phyloP scores from a whole-genome alignment of 495 filamentous ascomycete species.

The Gamarada debralockiae region DNA sequence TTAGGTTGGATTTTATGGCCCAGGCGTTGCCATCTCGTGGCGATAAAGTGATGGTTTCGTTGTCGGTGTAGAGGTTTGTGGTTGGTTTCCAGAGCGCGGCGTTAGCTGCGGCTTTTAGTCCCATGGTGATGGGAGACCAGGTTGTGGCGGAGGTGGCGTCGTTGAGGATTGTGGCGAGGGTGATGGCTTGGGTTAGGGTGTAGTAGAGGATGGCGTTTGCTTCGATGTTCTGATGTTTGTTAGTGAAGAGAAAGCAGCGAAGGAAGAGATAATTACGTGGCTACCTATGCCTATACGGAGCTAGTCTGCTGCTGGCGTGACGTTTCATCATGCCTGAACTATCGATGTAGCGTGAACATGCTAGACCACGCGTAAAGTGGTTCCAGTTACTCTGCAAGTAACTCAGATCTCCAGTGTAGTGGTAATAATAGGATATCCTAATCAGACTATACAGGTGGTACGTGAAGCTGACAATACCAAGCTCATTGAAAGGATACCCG shows the following conservation, averaged over 20 bases:
- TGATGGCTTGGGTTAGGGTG: too few relatives aligned
- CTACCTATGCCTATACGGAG: conserved; percentile 10
- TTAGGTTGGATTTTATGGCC: conserved; percentile 30
- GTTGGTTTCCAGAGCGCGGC: conserved; percentile 44
- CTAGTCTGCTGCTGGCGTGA: conserved; percentile 52
- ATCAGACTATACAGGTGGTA: conserved; percentile 63
- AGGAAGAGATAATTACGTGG: neutral
- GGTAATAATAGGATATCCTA: conserved; percentile 54
- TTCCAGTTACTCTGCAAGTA: conserved; percentile 47
- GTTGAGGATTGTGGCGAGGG: conserved; percentile 24
- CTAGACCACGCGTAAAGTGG: conserved; percentile 47
- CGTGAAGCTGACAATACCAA: conserved; percentile 16
- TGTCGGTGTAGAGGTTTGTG: conserved; percentile 52
- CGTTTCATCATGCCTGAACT: conserved; percentile 46
- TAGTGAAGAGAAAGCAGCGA: neutral
- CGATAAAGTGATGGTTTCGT: conserved; percentile 42
- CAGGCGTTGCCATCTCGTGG: conserved; percentile 20
- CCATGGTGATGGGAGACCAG: conserved; percentile 37
- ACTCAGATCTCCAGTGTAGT: conserved; percentile 49
- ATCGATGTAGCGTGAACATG: conserved; percentile 47
- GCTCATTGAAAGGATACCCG: neutral
- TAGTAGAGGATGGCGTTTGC: conserved; percentile 41
- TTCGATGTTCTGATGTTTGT: neutral
- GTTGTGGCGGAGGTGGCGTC: conserved; percentile 24
- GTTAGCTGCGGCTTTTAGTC: conserved; percentile 43